Evolutionary conservation across 371 early-diverging fungal genomes (phyloP).

Genomic region (Chytridiales sp.): DNA sequence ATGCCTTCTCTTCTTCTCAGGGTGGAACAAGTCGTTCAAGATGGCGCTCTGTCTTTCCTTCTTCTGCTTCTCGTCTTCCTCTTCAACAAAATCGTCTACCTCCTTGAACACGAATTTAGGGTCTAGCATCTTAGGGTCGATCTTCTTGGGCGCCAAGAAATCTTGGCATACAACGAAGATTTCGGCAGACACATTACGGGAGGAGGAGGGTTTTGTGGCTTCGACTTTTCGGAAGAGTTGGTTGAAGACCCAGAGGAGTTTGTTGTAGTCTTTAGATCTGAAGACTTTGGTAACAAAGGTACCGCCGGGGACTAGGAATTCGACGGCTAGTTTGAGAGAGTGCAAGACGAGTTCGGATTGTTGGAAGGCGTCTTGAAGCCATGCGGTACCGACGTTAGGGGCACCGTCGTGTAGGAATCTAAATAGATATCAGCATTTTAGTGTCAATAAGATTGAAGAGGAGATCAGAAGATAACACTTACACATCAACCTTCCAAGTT

Average conservation of each 20-base stretch:
- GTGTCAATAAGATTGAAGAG: conserved; percentile 1
- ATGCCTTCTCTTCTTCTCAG: conserved; percentile 82
- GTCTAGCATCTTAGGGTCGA: conserved; percentile 95
- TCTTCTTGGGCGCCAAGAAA: conserved; percentile 92
- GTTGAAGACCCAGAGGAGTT: conserved; percentile 96
- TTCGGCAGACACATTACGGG: conserved; percentile 99
- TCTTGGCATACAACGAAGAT: conserved; percentile 98
- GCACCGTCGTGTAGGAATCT: conserved; percentile 99
- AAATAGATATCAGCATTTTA: conserved; percentile 3
- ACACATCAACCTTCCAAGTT: conserved; percentile 98
- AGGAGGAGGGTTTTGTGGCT: conserved; percentile 99
- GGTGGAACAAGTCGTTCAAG: conserved; percentile 73
- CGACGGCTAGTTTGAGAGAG: conserved; percentile 94
- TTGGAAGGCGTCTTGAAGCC: conserved; percentile 98
- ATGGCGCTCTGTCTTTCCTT: conserved; percentile 44
- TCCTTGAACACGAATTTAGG: conserved; percentile 95
- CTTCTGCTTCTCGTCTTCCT: conserved; percentile 52
- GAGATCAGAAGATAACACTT: conserved; percentile 32
- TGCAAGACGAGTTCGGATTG: conserved; percentile 97
- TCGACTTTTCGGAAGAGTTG: conserved; percentile 97
- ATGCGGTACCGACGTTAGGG: conserved; percentile 98
- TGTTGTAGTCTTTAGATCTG: conserved; percentile 99
- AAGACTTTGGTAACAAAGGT: conserved; percentile 99
- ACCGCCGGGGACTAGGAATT: conserved; percentile 93
- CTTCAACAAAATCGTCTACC: conserved; percentile 51